These are phyloP conservation scores for Erigeron canadensis DNA, from an alignment of 129 eudicot species.

Conservation along the genomic window DNA sequence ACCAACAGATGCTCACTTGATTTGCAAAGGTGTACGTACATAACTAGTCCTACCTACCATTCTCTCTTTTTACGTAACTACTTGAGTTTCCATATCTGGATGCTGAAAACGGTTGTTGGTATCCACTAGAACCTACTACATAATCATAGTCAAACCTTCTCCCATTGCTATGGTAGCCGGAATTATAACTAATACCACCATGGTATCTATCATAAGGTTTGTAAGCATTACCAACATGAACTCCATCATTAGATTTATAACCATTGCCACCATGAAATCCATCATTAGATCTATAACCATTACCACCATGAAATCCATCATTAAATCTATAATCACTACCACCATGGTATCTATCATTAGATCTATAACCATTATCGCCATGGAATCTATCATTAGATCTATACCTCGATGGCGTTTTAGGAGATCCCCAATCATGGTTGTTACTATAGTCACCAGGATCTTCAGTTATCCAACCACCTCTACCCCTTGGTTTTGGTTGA, in stretches of 20 bases:
- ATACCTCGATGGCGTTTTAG: constrained; percentile 51
- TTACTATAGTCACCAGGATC: constrained; percentile 29
- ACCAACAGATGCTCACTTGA: constrained; percentile 1
- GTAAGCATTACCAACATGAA: constrained; percentile 2
- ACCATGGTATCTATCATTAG: neutral
- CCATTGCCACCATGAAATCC: constrained; percentile 1
- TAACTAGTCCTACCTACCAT: constrained; percentile 45
- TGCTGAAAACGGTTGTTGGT: constrained; percentile 50
- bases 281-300: constrained; percentile 33
- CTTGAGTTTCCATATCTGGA: constrained; percentile 49
- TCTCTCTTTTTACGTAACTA: constrained; percentile 43
- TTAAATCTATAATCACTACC: constrained; percentile 21
- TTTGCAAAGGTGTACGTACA: constrained; percentile 10
- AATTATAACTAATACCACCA: constrained; percentile 41
- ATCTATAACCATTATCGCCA: constrained; percentile 2
- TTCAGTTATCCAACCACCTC: constrained; percentile 20
- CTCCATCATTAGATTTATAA: constrained; percentile 5
- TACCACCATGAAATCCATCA: constrained; percentile 25
- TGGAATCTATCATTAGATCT: constrained; percentile 17
- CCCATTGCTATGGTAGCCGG: constrained; percentile 38
- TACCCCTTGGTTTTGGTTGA: constrained; percentile 44
- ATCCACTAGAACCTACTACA: constrained; percentile 39
- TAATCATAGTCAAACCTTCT: constrained; percentile 30
- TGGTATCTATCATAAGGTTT: constrained; percentile 28
- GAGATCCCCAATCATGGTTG: constrained; percentile 55